Evolutionary conservation across 2,329 filamentous ascomycete species (phyloP).

Genomic region (Exophiala viscosa): DNA sequence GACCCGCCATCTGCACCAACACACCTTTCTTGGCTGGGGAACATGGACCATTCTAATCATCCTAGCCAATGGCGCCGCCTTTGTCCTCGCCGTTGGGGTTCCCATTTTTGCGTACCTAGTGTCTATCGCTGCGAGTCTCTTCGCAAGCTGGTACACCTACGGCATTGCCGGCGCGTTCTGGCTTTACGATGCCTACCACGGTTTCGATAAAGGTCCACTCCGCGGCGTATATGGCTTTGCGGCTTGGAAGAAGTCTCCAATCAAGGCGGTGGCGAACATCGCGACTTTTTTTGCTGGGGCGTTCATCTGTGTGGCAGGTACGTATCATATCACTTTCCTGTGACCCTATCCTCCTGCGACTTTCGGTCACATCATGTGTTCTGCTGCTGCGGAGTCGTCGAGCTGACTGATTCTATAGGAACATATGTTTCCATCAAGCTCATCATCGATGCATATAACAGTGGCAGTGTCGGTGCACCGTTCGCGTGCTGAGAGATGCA

Average conservation of each 20-base stretch:
- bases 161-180: conserved; percentile 53
- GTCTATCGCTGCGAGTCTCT: conserved; percentile 49
- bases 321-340: background rate
- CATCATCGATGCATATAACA: conserved; percentile 30
- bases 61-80: conserved; percentile 44
- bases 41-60: conserved; percentile 48
- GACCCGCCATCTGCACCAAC: conserved; percentile 43
- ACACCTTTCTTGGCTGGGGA: conserved; percentile 47
- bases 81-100: conserved; percentile 46
- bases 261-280: conserved; percentile 39
- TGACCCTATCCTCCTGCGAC: background rate
- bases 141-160: conserved; percentile 55
- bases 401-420: conserved; percentile 43
- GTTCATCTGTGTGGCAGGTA: conserved; percentile 27
- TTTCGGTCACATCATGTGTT: no score
- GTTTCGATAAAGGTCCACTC: conserved; percentile 27
- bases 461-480: conserved; percentile 15
- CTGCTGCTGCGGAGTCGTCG: background rate
- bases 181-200: conserved; percentile 49
- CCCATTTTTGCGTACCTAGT: conserved; percentile 55
- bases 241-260: conserved; percentile 38
- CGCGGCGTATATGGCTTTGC: conserved; percentile 32
- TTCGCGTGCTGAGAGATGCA: conserved; percentile 15
- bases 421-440: conserved; percentile 48
- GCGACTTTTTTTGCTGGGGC: conserved; percentile 43